Evolutionary conservation across 164 flowering plant species (phyloP), one percentile per base, ranked within the genome.

Genomic region (Vitis riparia): DNA sequence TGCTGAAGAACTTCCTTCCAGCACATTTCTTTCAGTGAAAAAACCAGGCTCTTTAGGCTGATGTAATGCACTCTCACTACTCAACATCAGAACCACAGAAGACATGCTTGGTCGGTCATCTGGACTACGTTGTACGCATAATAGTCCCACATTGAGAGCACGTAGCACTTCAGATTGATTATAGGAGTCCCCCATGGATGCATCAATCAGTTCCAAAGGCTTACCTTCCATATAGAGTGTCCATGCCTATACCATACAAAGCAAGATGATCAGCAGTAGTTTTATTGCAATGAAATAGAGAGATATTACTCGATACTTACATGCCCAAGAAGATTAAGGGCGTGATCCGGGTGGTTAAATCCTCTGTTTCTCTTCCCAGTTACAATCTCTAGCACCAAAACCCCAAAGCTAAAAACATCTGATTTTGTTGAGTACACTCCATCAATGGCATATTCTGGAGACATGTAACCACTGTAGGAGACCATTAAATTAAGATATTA

Each of bases 101-200:
- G 77, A 63, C 80, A 77, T 77, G 58, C 23, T 70, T 2, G 77
- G 77, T 49, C 80, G 66, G 9, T 77, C 77, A 0, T 77, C 80
- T 9, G 74, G 74, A 16, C 32, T 47, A 48, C 67, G 71, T 68
- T 77, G 80, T 50, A 77, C 68, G 19, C 80, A 77, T 4, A 77
- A 44, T 11, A 77, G 72, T 47, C 71, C 77, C 16, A 77, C 70
- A 17, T 77, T 77, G 50, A 77, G 62, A 14, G 74, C 73, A 53
- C 74, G 62, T 12, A 70, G 51, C 49, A 70, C 62, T 58, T 73
- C 77, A 10, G 30, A 12, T 30, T 2, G 19, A 23, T 23, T 14
- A 16, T 2, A 32, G 0, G 62, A 23, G 13, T 66, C 79, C 37
- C 32, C 65, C 10, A 70, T 52, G 9, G 51, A 32, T 37, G 17